phyloP scores from a whole-genome alignment of 208 protist species.

The Herpetomonas samuelpessoai region DNA sequence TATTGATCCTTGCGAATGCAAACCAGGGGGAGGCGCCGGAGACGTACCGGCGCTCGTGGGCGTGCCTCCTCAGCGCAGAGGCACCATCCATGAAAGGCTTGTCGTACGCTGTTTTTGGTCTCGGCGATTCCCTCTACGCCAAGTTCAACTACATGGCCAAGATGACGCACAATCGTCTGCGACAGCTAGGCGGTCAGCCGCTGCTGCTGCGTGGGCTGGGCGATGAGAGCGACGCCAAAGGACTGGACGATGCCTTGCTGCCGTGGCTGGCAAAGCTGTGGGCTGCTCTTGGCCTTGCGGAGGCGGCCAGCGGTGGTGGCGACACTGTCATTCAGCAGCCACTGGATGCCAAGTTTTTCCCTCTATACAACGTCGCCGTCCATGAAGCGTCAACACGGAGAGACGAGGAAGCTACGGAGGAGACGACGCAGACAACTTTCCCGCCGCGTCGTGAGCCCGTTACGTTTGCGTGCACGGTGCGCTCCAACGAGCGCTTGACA shows the following conservation, averaged over 20 bases:
- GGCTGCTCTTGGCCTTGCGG: conserved; percentile 31
- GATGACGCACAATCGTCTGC: conserved; percentile 89
- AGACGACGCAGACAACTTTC: too few relatives aligned
- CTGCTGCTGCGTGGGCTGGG: conserved; percentile 81
- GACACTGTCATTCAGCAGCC: background rate
- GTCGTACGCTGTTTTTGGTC: conserved; percentile 86
- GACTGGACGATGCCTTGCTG: conserved; percentile 62
- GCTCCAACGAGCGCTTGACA: conserved; percentile 49
- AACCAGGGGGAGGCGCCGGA: conserved; percentile 84
- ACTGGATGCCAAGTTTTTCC: conserved; percentile 22
- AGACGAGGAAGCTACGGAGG: background rate
- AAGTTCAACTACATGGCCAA: conserved; percentile 94
- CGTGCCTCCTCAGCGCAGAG: conserved; percentile 29
- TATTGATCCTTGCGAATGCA: conserved; percentile 77
- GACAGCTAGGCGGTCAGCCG: conserved; percentile 70
- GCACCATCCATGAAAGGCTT: conserved; percentile 48
- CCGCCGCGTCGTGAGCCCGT: conserved; percentile 14
- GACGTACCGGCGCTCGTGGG: conserved; percentile 71
- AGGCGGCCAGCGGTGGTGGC: background rate
- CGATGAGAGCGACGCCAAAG: conserved; percentile 89
- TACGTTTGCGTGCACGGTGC: conserved; percentile 41
- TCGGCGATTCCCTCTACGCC: conserved; percentile 87
- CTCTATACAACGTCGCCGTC: conserved; percentile 22
- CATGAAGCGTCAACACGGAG: background rate
- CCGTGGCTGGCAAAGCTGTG: conserved; percentile 74